These are phyloP conservation scores for Lactarius quietus DNA, from an alignment of 768 basidiomycete genomes.

Conservation along the genomic window DNA sequence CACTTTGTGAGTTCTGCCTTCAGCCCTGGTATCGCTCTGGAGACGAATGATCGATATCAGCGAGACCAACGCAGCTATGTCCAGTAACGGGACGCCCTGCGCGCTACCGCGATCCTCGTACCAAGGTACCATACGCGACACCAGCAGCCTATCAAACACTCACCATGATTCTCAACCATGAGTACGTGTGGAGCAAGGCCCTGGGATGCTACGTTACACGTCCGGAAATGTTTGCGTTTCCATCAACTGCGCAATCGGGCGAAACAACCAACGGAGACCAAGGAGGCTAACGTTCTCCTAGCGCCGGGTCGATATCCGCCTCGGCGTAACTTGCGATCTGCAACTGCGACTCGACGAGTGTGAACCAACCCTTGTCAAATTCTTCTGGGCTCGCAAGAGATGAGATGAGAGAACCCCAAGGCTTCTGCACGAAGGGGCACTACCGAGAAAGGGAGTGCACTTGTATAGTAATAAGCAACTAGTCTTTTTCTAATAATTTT, in stretches of 20 bases:
- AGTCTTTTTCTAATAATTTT: background rate
- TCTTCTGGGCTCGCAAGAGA: background rate
- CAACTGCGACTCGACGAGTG: background rate
- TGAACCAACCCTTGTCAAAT: background rate
- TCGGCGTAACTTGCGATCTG: background rate
- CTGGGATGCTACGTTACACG: constrained; percentile 43
- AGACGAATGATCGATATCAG: constrained; percentile 36
- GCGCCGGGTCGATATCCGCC: background rate
- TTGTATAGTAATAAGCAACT: background rate
- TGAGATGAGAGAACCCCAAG: background rate
- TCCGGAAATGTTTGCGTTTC: background rate
- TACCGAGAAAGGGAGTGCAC: background rate
- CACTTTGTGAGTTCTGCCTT: constrained; percentile 46
- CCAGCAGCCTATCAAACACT: constrained; percentile 61
- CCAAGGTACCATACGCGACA: constrained; percentile 76
- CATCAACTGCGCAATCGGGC: background rate
- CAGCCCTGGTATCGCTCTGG: constrained; percentile 7
- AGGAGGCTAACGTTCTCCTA: background rate
- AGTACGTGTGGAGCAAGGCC: constrained; percentile 59
- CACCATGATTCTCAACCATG: constrained; percentile 57
- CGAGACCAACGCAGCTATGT: constrained; percentile 62
- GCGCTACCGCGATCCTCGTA: constrained; percentile 74
- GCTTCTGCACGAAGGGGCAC: background rate
- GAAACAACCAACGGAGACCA: background rate
- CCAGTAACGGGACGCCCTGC: constrained; percentile 77